Conservation (phyloP, 441 rosid genomes). For the Monsonia emarginata region DNA sequence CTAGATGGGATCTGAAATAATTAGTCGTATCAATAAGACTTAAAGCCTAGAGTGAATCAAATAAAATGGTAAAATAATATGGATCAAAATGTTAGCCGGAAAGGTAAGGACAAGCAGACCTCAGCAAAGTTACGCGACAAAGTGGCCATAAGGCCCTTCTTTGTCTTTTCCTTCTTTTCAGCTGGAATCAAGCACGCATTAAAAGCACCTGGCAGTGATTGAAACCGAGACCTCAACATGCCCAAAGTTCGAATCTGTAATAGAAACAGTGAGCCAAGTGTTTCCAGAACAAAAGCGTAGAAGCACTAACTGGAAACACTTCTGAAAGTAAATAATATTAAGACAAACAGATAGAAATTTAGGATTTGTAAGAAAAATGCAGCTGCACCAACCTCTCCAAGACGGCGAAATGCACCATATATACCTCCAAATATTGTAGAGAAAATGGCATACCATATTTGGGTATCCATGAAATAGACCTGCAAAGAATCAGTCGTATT, state of each 20-base stretch:
- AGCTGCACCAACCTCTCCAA: slow-evolving; percentile 72
- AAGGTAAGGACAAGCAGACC: slow-evolving; percentile 29
- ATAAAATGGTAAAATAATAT: background rate
- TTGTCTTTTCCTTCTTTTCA: slow-evolving; percentile 50
- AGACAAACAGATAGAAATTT: background rate
- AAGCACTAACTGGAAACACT: background rate
- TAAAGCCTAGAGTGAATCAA: background rate
- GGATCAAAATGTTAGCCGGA: background rate
- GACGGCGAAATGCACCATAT: slow-evolving; percentile 96
- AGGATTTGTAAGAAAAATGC: background rate
- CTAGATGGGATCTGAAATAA: slow-evolving; percentile 41
- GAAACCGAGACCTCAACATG: slow-evolving; percentile 95
- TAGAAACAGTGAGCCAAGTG: slow-evolving; percentile 5
- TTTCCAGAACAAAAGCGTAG: background rate
- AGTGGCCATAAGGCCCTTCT: slow-evolving; percentile 63
- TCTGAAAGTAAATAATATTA: background rate
- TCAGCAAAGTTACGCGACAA: slow-evolving; percentile 49
- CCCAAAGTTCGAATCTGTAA: slow-evolving; percentile 91
- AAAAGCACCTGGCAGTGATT: slow-evolving; percentile 82
- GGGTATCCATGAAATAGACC: slow-evolving; percentile 98
- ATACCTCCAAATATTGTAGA: slow-evolving; percentile 96
- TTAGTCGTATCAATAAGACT: slow-evolving; percentile 9
- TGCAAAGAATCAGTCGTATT: slow-evolving; percentile 16
- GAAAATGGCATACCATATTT: slow-evolving; percentile 99
- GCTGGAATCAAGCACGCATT: slow-evolving; percentile 73